Evolutionary conservation across 257 asterid genomes (phyloP), one percentile per base, ranked within the genome.

Genomic region (Solanum chiquidenum): DNA sequence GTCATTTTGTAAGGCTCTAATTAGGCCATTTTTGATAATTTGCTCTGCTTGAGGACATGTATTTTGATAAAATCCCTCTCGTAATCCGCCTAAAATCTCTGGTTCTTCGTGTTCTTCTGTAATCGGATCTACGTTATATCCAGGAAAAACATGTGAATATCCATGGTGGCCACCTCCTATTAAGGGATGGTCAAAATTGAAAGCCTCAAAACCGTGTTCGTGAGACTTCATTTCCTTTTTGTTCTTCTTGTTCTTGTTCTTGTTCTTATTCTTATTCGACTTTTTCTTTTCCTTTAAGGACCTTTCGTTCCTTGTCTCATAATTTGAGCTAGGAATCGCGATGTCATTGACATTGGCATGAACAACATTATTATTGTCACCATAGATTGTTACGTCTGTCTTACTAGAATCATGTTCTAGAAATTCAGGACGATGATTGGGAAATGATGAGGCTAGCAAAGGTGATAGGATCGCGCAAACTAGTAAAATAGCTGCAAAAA

Each of bases 1-100:
- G 86, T 95, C 93, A 74, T 86, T 89, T 3, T 34, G 33, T 1
- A 91, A 88, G n/a, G 88, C 89, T 86, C 88, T 84, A 16, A 20
- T 62, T 74, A 93, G 44, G 33, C 88, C 84, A 14, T 88, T 86
- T 37, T 88, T 93, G 46, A 92, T 90, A 69, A 93, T 89, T n/a
- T 69, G 34, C 92, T 94, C 97, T 7, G 92, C 95, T 18, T 74
- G 89, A 3, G 98, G 96, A 87, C 97, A 95, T 9, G 91, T 92
- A 42, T 58, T 69, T 46, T 73, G 52, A 77, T 95, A 94, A 85
- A 93, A 95, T 25, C 90, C 92, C 64, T 80, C 83, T 7, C 6
- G 38, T 12, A 93, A 85, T 25, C 90, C 89, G 1, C 49, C 89
- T 49, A 29, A 69, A 38, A 62, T 42, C 31, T 31, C 27, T 4